Base-by-base conservation (phyloP, 441 rosid genomes). In the Brassica hybrid region DNA sequence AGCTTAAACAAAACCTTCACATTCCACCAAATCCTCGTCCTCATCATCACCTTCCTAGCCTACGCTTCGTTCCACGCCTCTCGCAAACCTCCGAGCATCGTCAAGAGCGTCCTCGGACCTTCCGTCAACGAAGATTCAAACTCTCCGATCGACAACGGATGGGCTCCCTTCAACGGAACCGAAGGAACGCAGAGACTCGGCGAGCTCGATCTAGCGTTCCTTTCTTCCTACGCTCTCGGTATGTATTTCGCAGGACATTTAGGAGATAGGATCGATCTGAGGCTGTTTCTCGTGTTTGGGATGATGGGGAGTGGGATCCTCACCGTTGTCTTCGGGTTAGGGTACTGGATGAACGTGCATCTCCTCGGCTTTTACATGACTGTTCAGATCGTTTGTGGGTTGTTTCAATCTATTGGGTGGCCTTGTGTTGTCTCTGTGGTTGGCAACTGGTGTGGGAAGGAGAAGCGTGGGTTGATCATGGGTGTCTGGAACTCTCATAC, bases 381-480 rank as follows among this genome's bases (percentile, higher is more conserved):
- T 70, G 94, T 90, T 71, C 97, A 94, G 84, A 82, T 93, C 67
- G 73, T 86, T 45, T 90, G 94, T 77, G 98, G 98, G 13, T 74
- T 93, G 83, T 91, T 91, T 84, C 99, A 90, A 81, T 93, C 99
- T 3, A 89, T 89, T 45, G 96, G 99, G 11, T 93, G 97, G 98
- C 98, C 99, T 72, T 95, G 94, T 85, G 98, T 95, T 79, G 98
- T 93, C 32, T 86, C 99, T 11, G 85, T 93, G n/a, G 89, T 91
- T 72, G 97, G 99, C 66, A 95, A 93, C 69, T 93, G 97, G 99
- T 91, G 83, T 81, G 94, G 91, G 77, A 95, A 95, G 76, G 91
- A 87, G 72, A 93, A 95, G 81, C 87, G 99, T 83, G 98, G 99
- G 30, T 76, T 95, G 87, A 91, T 91, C 38, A 88, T 95, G 99